Evolutionary conservation across 2,329 filamentous ascomycete species (phyloP).

Genomic region (Colletotrichum zoysiae): DNA sequence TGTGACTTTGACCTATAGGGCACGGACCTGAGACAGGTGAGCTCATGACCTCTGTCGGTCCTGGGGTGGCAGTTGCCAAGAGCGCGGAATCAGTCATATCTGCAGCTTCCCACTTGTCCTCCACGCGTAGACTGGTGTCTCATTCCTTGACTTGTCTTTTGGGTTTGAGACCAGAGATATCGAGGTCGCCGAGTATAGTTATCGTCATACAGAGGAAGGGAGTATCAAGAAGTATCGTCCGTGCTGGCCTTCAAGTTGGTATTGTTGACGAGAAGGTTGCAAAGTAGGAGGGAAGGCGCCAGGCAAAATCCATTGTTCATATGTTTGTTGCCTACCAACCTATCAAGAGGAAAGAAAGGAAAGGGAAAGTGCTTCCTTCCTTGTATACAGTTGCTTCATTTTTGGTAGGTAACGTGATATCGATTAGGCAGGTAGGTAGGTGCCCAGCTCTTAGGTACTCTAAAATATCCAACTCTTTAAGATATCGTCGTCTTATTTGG

Average conservation of each 20-base stretch:
- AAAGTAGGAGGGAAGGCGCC: not conserved
- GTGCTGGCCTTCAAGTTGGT: not conserved
- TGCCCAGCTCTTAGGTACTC: too few relatives aligned
- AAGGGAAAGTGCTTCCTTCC: not conserved
- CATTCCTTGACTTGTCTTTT: not conserved
- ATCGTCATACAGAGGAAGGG: not conserved
- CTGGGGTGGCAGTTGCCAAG: not conserved
- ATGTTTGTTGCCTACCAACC: too few relatives aligned
- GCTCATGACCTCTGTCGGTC: not conserved
- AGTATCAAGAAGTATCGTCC: not conserved
- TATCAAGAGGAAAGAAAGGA: not conserved
- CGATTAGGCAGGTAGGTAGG: too few relatives aligned
- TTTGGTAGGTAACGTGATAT: too few relatives aligned
- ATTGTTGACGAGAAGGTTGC: not conserved
- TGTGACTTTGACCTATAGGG: not conserved
- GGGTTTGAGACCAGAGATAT: not conserved
- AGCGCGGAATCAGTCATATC: not conserved
- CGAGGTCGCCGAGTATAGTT: not conserved
- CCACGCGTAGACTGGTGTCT: too few relatives aligned
- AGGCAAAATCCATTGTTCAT: not conserved
- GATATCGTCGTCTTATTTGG: too few relatives aligned
- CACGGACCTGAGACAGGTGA: not conserved
- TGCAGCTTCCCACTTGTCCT: not conserved
- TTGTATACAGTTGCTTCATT: not conserved
- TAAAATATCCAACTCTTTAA: too few relatives aligned